phyloP scores from a whole-genome alignment of 2,329 filamentous ascomycete species.

The Ceratocystis albifundus region DNA sequence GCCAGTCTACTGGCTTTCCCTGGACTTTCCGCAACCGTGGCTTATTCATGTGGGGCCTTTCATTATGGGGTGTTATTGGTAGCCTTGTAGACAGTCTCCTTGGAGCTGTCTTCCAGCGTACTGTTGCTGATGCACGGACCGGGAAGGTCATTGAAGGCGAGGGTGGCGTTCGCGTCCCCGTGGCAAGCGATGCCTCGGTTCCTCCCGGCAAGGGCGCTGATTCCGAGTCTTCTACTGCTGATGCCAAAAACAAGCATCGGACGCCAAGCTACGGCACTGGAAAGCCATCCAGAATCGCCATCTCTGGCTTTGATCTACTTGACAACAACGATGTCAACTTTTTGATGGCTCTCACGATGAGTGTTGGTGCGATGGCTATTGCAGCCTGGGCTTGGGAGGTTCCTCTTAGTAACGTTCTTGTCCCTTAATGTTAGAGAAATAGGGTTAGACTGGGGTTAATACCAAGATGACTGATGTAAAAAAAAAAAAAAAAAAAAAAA shows the following conservation, averaged over 20 bases:
- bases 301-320: conserved; percentile 60
- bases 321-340: conserved; percentile 97
- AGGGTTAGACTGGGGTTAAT: background rate
- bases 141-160: conserved; percentile 84
- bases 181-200: conserved; percentile 30
- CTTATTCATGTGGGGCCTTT: conserved; percentile 46
- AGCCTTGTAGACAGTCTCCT: conserved; percentile 80
- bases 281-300: conserved; percentile 50
- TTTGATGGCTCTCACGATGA: conserved; percentile 76
- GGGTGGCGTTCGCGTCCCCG: conserved; percentile 52
- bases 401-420: conserved; percentile 37
- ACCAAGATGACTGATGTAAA: background rate
- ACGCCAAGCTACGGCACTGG: conserved; percentile 43
- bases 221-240: conserved; percentile 32
- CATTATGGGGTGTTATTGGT: conserved; percentile 62
- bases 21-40: conserved; percentile 41
- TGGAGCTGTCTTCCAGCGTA: conserved; percentile 73
- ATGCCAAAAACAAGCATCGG: conserved; percentile 40
- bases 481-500: too few species aligned
- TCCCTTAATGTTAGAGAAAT: conserved; percentile 25
- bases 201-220: conserved; percentile 25
- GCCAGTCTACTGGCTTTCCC: conserved; percentile 35
- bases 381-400: conserved; percentile 51
- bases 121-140: conserved; percentile 68
- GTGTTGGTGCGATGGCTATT: conserved; percentile 59